These are phyloP conservation scores for Ogataea methanolica DNA, from an alignment of 805 yeast species.

Conservation along the genomic window DNA sequence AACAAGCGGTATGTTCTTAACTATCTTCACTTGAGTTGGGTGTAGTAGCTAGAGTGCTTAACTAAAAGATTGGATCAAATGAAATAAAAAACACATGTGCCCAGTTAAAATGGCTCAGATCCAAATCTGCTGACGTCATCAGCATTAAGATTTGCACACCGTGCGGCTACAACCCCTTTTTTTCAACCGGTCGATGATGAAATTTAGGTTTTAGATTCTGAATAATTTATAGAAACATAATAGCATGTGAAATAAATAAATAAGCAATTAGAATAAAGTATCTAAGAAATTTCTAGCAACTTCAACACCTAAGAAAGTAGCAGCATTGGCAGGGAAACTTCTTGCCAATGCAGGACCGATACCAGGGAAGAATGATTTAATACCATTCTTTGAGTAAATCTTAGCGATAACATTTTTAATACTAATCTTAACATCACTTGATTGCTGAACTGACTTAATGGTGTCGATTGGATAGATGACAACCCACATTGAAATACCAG, in stretches of 20 bases:
- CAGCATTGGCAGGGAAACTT: constrained; percentile 99
- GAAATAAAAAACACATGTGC: too few species aligned
- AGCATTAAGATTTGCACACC: too few species aligned
- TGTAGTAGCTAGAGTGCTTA: too few species aligned
- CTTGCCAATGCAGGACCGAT: constrained; percentile 92
- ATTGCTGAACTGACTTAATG: constrained; percentile 78
- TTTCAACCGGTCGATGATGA: background rate
- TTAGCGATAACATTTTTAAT: constrained; percentile 61
- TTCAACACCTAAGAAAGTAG: constrained; percentile 95
- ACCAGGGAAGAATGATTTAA: constrained; percentile 95
- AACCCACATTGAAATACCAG: constrained; percentile 97
- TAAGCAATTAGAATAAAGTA: background rate
- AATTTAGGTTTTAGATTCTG: too few species aligned
- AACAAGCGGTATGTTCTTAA: too few species aligned
- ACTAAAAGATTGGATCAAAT: too few species aligned
- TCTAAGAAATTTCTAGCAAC: constrained; percentile 42
- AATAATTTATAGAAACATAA: background rate
- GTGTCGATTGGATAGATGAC: constrained; percentile 96
- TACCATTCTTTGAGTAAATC: constrained; percentile 72
- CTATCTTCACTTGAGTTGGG: too few species aligned
- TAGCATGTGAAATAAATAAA: background rate
- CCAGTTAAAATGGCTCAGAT: too few species aligned
- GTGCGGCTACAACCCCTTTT: background rate
- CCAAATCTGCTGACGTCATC: too few species aligned
- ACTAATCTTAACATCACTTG: constrained; percentile 49